Conservation (phyloP, 805 yeast genomes). For the Cyberlindnera mycetangii region DNA sequence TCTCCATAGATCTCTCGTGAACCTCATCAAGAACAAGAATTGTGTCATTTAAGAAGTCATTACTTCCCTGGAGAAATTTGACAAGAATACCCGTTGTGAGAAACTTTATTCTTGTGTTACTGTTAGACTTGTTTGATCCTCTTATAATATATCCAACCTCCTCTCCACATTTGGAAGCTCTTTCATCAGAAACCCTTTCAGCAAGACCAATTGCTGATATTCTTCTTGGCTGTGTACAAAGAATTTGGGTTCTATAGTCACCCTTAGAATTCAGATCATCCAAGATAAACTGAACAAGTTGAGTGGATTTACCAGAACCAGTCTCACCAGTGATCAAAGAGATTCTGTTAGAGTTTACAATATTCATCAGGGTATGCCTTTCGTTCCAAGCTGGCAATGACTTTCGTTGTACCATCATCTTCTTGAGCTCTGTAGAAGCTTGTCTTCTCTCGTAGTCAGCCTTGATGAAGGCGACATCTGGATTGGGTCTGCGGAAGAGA, state of each 20-base stretch:
- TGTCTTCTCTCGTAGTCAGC: conserved; percentile 34
- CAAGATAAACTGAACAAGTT: conserved; percentile 82
- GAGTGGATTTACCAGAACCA: conserved; percentile 97
- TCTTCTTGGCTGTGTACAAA: conserved; percentile 95
- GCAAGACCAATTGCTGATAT: conserved; percentile 94
- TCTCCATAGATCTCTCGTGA: conserved; percentile 92
- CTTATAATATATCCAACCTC: conserved; percentile 89
- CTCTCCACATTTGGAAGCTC: conserved; percentile 54
- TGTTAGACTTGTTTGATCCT: conserved; percentile 73
- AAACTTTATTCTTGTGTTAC: conserved; percentile 71
- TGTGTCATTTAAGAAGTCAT: conserved; percentile 47
- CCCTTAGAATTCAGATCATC: conserved; percentile 56
- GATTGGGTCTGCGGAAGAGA: conserved; percentile 22
- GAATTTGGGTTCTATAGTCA: conserved; percentile 50
- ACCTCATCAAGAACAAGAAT: conserved; percentile 89
- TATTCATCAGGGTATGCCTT: conserved; percentile 48
- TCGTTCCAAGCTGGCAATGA: conserved; percentile 84
- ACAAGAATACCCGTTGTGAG: conserved; percentile 91
- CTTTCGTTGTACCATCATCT: conserved; percentile 46
- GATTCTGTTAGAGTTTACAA: conserved; percentile 58
- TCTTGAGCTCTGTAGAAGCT: conserved; percentile 33
- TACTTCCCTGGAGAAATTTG: conserved; percentile 67
- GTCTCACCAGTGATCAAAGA: conserved; percentile 92
- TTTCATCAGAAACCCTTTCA: conserved; percentile 85
- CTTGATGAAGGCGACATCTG: conserved; percentile 34